Evolutionary conservation across 23 red algal genomes (phyloP).

Genomic region (Gracilaria vermiculophylla): DNA sequence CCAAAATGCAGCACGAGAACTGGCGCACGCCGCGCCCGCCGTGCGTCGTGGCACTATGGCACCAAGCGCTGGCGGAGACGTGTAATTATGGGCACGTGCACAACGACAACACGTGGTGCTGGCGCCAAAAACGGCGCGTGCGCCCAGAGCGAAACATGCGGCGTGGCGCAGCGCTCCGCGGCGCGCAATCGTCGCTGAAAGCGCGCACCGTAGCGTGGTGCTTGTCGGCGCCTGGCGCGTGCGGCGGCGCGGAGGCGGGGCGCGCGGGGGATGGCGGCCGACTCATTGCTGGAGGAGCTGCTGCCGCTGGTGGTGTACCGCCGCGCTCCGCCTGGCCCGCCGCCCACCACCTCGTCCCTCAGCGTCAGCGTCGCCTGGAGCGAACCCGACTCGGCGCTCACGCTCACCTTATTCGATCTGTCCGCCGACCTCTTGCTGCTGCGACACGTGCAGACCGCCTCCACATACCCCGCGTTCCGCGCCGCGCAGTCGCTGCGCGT

Average conservation of each 20-base stretch:
- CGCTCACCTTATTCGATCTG: constrained; percentile 57
- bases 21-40: too few relatives aligned
- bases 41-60: too few relatives aligned
- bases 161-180: too few relatives aligned
- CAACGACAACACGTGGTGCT: too few relatives aligned
- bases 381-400: constrained; percentile 14
- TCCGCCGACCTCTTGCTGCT: constrained; percentile 48
- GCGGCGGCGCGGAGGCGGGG: background rate
- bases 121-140: too few relatives aligned
- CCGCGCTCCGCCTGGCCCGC: background rate
- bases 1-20: too few relatives aligned
- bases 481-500: constrained; percentile 44
- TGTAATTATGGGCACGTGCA: too few relatives aligned
- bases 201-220: too few relatives aligned
- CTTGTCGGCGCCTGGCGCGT: background rate
- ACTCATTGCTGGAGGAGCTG: background rate
- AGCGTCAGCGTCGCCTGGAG: background rate
- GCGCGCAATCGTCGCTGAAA: too few relatives aligned
- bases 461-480: constrained; percentile 43
- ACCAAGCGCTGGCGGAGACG: too few relatives aligned
- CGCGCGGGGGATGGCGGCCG: background rate
- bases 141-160: too few relatives aligned
- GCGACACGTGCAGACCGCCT: constrained; percentile 27
- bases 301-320: background rate
- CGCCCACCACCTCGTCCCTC: constrained; percentile 5